A percentile compares a stretch with the other conserved stretches of the same genome.
phyloP scores from a whole-genome alignment of 257 asterid genomes.

The Knoxia roxburghii region DNA sequence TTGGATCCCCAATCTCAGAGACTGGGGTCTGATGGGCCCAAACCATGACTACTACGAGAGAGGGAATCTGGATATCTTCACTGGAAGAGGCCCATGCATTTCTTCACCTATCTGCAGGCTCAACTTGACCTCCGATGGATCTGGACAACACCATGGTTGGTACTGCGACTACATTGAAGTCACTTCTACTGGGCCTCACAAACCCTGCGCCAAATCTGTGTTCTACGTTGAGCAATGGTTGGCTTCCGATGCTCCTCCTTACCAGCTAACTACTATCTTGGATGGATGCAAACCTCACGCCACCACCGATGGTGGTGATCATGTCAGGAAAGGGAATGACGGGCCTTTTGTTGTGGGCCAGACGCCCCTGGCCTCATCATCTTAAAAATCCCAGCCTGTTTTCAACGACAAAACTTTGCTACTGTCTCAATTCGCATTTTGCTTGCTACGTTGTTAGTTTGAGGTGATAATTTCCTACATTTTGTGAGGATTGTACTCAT shows the following conservation, averaged over 20 bases:
- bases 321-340: neutral
- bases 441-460: neutral
- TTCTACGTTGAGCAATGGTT: slow-evolving; percentile 54
- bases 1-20: slow-evolving; percentile 38
- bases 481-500: neutral
- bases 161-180: slow-evolving; percentile 28
- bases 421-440: neutral
- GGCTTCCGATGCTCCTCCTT: slow-evolving; percentile 42
- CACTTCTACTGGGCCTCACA: slow-evolving; percentile 42
- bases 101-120: slow-evolving; percentile 46
- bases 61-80: slow-evolving; percentile 44
- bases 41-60: slow-evolving; percentile 48
- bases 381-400: slow-evolving; percentile 5
- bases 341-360: slow-evolving; percentile 32
- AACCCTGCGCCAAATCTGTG: slow-evolving; percentile 37
- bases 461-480: neutral
- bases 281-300: slow-evolving; percentile 32
- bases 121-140: slow-evolving; percentile 41
- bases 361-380: slow-evolving; percentile 18
- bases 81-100: slow-evolving; percentile 47
- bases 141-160: slow-evolving; percentile 38
- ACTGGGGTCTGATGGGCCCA: slow-evolving; percentile 59
- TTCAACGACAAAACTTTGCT: too few species aligned
- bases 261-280: slow-evolving; percentile 27
- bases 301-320: too few species aligned